A percentile compares a stretch with the other conserved stretches of the same genome.
phyloP scores from a whole-genome alignment of 805 yeast species.

The Barnettozyma populi region DNA sequence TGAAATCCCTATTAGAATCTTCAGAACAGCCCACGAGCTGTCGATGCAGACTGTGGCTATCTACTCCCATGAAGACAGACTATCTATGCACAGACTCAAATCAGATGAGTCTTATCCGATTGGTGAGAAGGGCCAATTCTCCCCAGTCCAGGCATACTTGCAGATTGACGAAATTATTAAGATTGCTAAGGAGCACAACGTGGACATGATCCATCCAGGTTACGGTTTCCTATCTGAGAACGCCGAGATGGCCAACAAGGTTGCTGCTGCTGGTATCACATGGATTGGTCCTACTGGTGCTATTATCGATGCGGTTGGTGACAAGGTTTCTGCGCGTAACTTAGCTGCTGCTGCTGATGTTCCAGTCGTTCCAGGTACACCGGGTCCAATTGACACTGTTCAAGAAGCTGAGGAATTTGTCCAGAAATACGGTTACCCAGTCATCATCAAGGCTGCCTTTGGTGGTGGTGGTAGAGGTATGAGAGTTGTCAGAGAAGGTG shows the following conservation, averaged over 20 bases:
- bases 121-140: conserved; percentile 81
- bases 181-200: conserved; percentile 74
- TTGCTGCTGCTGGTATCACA: conserved; percentile 82
- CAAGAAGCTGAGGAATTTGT: conserved; percentile 80
- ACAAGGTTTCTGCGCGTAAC: conserved; percentile 89
- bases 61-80: conserved; percentile 91
- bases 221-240: conserved; percentile 89
- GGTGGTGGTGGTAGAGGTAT: conserved; percentile 99
- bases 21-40: conserved; percentile 95
- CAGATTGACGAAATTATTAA: conserved; percentile 91
- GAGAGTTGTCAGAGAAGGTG: conserved; percentile 98
- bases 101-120: conserved; percentile 92
- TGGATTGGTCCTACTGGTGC: conserved; percentile 93
- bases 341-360: conserved; percentile 78
- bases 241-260: conserved; percentile 89
- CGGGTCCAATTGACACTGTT: conserved; percentile 84
- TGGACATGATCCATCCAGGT: conserved; percentile 89
- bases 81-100: conserved; percentile 91
- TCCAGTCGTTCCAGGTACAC: conserved; percentile 96
- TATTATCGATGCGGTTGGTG: conserved; percentile 94
- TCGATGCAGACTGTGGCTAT: conserved; percentile 97
- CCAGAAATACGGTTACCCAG: conserved; percentile 84
- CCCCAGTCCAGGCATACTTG: conserved; percentile 94
- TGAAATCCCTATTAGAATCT: conserved; percentile 82
- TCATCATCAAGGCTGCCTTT: conserved; percentile 95